Percentiles rank a stretch among this genome's conserved stretches.
phyloP scores from a whole-genome alignment of 1,284 basidiomycete species.

The Moesziomyces parantarcticus region DNA sequence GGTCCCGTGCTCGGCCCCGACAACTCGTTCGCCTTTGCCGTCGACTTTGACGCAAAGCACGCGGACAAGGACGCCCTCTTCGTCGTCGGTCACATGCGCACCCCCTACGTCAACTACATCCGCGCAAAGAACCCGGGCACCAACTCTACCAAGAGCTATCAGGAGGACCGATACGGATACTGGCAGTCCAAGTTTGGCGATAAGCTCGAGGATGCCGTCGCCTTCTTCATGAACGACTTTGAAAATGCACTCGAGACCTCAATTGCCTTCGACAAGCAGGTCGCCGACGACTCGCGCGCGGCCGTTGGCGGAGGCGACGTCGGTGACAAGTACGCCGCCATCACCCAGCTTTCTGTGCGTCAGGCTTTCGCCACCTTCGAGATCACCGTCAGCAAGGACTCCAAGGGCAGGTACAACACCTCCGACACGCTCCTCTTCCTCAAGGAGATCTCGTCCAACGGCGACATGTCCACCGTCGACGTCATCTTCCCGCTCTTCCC shows the following conservation, averaged over 20 bases:
- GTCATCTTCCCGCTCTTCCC: slow-evolving; percentile 70
- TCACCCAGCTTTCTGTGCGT: slow-evolving; percentile 60
- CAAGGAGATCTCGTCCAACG: slow-evolving; percentile 65
- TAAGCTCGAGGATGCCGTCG: slow-evolving; percentile 67
- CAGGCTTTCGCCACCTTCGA: slow-evolving; percentile 63
- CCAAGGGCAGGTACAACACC: slow-evolving; percentile 51
- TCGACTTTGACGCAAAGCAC: slow-evolving; percentile 57
- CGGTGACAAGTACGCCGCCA: slow-evolving; percentile 64
- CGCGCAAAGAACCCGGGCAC: slow-evolving; percentile 37
- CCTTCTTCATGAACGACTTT: slow-evolving; percentile 73
- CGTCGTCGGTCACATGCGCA: slow-evolving; percentile 60
- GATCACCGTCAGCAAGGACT: slow-evolving; percentile 57
- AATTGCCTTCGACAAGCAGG: slow-evolving; percentile 65
- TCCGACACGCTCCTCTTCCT: slow-evolving; percentile 69
- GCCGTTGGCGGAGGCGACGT: slow-evolving; percentile 58
- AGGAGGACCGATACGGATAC: slow-evolving; percentile 62
- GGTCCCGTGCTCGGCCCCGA: slow-evolving; percentile 55
- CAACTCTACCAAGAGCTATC: slow-evolving; percentile 54
- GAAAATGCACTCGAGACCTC: slow-evolving; percentile 73
- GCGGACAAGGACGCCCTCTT: slow-evolving; percentile 57
- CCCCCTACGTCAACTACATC: slow-evolving; percentile 62
- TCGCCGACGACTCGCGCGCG: slow-evolving; percentile 57
- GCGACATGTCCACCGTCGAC: slow-evolving; percentile 67
- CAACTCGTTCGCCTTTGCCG: slow-evolving; percentile 62
- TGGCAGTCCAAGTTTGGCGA: slow-evolving; percentile 59